Evolutionary conservation across 2,329 filamentous ascomycete species (phyloP), one percentile per base, ranked within the genome.

Genomic region (Macrophomina tecta): DNA sequence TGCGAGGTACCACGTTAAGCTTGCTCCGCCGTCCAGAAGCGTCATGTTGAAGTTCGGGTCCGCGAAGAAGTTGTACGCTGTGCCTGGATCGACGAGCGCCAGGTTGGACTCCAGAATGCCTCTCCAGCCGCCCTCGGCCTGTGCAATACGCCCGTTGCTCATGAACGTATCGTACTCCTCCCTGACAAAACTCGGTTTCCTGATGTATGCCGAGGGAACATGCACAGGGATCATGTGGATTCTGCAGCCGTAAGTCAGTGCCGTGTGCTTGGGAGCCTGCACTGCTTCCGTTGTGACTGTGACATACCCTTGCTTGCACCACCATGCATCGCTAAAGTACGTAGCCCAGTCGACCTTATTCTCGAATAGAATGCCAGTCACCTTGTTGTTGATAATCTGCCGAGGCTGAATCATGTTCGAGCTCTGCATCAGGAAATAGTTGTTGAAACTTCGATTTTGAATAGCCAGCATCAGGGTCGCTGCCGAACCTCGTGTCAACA

Each of bases 341-440:
- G 95, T 79, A 4, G 91, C 91, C 78, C 98, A 94, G 77, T 99
- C 93, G 67, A 94, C 86, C 79, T 99, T 99, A 82, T 98, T 98
- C 81, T 98, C 95, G 73, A 98, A 98, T 12, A 97, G 77, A 4
- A 90, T 89, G 8, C 87, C 87, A 2, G 86, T 86, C 2, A 86
- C 87, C 79, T 92, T 94, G 83, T 98, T 99, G 56, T 84, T 88
- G 69, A 94, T 89, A 75, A 97, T 97, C 7, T 89, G 82, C 2
- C 84, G 73, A 0, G 95, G 95, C 75, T 97, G 88, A 53, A 89
- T 86, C 34, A 80, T 84, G 78, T 97, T 97, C 78, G 87, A 81
- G 36, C 79, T 83, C 12, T 85, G 84, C 83, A 97, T 91, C 38
- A 97, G 86, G 81, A 97, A 98, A 81, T 98, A 98, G 69, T 89